Evolutionary conservation across 2,329 filamentous ascomycete genomes (phyloP).

Genomic region (Coniochaeta sp.): DNA sequence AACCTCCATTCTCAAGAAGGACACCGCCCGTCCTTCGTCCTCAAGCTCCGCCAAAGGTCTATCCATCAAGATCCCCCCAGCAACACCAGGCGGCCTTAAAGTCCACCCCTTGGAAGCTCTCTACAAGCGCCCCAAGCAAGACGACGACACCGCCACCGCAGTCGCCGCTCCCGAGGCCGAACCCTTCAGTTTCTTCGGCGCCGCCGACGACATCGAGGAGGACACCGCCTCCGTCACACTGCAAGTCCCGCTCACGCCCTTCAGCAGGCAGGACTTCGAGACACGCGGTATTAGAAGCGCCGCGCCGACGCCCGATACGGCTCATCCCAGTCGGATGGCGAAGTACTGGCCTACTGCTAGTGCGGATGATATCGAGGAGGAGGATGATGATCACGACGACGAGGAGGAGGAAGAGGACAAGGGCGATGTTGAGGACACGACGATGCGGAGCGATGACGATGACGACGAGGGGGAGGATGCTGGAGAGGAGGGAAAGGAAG

Average conservation of each 20-base stretch:
- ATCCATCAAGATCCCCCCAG: constrained; percentile 47
- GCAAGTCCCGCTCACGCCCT: constrained; percentile 70
- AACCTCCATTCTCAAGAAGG: constrained; percentile 18
- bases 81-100: constrained; percentile 35
- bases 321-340: constrained; percentile 61
- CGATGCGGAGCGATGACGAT: constrained; percentile 12
- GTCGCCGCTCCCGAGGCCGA: constrained; percentile 38
- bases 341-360: constrained; percentile 46
- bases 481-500: constrained; percentile 7
- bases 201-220: constrained; percentile 32
- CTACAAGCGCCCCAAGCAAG: constrained; percentile 65
- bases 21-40: constrained; percentile 37
- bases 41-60: constrained; percentile 43
- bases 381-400: constrained; percentile 30
- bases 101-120: constrained; percentile 87
- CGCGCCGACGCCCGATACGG: constrained; percentile 91
- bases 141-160: constrained; percentile 21
- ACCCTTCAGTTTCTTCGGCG: constrained; percentile 73
- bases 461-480: constrained; percentile 11
- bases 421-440: constrained; percentile 17
- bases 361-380: constrained; percentile 37
- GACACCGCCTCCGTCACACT: constrained; percentile 10
- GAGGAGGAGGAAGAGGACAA: constrained; percentile 21
- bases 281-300: constrained; percentile 73
- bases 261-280: constrained; percentile 70